A percentile compares a stretch with the other conserved stretches of the same genome.
phyloP scores from a whole-genome alignment of 1,139 yeast genomes.

The Scheffersomyces titani region DNA sequence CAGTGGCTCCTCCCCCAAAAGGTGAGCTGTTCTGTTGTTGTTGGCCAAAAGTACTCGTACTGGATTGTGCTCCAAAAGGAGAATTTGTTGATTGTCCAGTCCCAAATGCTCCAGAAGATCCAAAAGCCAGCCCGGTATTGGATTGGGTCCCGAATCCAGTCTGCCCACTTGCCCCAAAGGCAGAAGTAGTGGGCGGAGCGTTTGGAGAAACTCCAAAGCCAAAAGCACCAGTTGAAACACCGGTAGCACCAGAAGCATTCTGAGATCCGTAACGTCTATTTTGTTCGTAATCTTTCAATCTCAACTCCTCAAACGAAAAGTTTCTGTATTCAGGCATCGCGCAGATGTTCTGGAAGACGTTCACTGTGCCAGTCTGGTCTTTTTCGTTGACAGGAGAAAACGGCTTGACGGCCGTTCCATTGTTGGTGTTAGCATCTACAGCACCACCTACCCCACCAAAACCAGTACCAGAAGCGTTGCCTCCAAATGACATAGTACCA shows the following conservation, averaged over 20 bases:
- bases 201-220: conserved; percentile 8
- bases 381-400: conserved; percentile 68
- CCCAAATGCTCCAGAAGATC: conserved; percentile 23
- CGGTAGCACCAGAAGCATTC: conserved; percentile 23
- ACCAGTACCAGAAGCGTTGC: conserved; percentile 19
- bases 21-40: conserved; percentile 8
- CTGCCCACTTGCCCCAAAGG: conserved; percentile 25
- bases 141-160: conserved; percentile 13
- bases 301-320: conserved; percentile 82
- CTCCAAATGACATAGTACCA: conserved; percentile 26
- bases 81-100: conserved; percentile 16
- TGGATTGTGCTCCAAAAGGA: conserved; percentile 21
- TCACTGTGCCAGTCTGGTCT: conserved; percentile 62
- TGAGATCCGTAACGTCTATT: conserved; percentile 62
- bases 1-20: background rate
- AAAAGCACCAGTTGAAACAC: conserved; percentile 14
- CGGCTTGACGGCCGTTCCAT: conserved; percentile 76
- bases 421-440: conserved; percentile 41
- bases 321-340: conserved; percentile 90
- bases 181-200: conserved; percentile 11
- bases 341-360: conserved; percentile 70
- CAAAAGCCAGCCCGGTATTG: conserved; percentile 13
- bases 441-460: conserved; percentile 33
- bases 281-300: conserved; percentile 85
- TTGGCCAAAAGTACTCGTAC: background rate